Evolutionary conservation across 2,329 filamentous ascomycete species (phyloP).

Genomic region (Trichocomaceae sp.): DNA sequence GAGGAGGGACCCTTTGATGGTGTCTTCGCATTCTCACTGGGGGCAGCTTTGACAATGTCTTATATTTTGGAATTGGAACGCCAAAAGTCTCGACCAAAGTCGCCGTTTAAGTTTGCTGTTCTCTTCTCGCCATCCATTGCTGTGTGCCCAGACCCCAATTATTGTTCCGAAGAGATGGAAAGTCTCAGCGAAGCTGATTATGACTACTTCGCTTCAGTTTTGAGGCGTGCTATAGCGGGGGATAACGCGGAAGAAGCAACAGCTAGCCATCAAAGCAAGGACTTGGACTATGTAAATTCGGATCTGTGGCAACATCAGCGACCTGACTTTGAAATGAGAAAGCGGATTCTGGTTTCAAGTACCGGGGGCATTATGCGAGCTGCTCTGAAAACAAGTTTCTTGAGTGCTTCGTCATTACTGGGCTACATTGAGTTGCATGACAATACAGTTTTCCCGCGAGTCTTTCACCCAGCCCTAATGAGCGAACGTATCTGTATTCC

Average conservation of each 20-base stretch:
- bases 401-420: not conserved
- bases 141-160: not conserved
- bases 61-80: constrained; percentile 14
- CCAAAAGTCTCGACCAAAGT: not conserved
- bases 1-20: constrained; percentile 20
- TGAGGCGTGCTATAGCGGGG: not conserved
- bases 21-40: constrained; percentile 19
- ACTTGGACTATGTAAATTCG: not conserved
- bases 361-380: not conserved
- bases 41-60: constrained; percentile 14
- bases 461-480: not conserved
- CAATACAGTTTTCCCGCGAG: not conserved
- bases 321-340: not conserved
- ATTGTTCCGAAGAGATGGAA: not conserved
- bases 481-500: not conserved
- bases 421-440: not conserved
- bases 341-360: not conserved
- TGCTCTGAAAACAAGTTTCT: not conserved
- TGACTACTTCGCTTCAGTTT: not conserved
- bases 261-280: not conserved
- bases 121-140: constrained; percentile 10
- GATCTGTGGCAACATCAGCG: not conserved
- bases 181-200: not conserved
- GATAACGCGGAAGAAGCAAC: not conserved
- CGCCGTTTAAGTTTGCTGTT: constrained; percentile 17